A percentile compares a stretch with the other conserved stretches of the same genome.
Conservation (phyloP, 352 stramenopile genomes). For the Aphanomyces astaci region DNA sequence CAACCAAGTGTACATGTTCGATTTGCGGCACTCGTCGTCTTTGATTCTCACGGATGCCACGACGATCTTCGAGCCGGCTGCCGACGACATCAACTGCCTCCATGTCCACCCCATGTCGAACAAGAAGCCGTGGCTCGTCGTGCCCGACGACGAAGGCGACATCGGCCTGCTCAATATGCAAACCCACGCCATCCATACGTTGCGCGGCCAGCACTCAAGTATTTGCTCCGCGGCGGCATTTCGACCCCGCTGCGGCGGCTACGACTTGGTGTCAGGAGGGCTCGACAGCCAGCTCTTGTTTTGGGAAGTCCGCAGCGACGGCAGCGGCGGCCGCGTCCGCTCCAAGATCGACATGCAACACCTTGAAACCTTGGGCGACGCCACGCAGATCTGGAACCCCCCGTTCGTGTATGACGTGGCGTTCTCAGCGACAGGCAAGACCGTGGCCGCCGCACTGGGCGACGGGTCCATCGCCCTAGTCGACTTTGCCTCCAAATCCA, state of each 20-base stretch:
- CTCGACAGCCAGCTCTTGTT: constrained; percentile 64
- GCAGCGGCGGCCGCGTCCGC: constrained; percentile 51
- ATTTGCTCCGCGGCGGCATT: constrained; percentile 62
- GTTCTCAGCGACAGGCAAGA: constrained; percentile 56
- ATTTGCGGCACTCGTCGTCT: constrained; percentile 41
- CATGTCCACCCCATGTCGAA: constrained; percentile 39
- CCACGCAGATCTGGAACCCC: constrained; percentile 64
- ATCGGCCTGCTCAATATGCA: constrained; percentile 64
- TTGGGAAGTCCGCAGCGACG: constrained; percentile 67
- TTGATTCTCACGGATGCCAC: constrained; percentile 46
- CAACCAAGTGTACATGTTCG: constrained; percentile 61
- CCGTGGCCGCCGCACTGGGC: constrained; percentile 52
- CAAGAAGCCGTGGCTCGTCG: constrained; percentile 43
- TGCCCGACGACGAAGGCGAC: constrained; percentile 54
- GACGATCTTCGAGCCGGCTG: constrained; percentile 49
- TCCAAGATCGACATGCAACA: constrained; percentile 59
- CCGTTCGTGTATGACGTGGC: constrained; percentile 59
- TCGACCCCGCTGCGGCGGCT: constrained; percentile 49
- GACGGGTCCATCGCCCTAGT: constrained; percentile 55
- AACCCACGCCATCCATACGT: constrained; percentile 41
- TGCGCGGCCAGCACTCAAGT: constrained; percentile 58
- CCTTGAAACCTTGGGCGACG: constrained; percentile 16
- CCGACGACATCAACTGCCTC: constrained; percentile 66
- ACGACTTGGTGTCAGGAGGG: constrained; percentile 63
- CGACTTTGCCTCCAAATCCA: constrained; percentile 47